phyloP scores from a whole-genome alignment of 495 filamentous ascomycete genomes.

The Melanomma pulvis-pyrius region DNA sequence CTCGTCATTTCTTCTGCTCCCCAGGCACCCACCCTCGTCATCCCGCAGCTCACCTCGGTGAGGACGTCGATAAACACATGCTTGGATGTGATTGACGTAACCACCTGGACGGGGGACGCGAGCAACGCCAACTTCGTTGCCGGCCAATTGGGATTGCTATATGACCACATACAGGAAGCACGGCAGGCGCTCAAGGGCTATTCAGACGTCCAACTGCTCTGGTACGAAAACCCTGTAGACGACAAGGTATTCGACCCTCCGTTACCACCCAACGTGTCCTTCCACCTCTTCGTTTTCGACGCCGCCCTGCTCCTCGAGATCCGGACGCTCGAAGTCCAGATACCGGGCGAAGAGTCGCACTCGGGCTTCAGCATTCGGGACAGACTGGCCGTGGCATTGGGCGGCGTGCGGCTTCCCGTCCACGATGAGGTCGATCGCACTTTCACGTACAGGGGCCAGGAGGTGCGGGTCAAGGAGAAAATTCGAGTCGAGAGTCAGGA shows the following conservation, averaged over 20 bases:
- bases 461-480: slow-evolving; percentile 87
- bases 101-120: slow-evolving; percentile 65
- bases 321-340: slow-evolving; percentile 71
- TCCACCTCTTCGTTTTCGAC: slow-evolving; percentile 78
- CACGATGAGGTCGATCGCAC: slow-evolving; percentile 79
- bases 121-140: slow-evolving; percentile 69
- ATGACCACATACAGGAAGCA: slow-evolving; percentile 75
- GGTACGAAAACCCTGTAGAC: slow-evolving; percentile 60
- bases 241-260: slow-evolving; percentile 61
- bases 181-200: slow-evolving; percentile 59
- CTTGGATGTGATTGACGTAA: slow-evolving; percentile 77
- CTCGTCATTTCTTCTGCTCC: slow-evolving; percentile 57
- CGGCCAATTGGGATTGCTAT: slow-evolving; percentile 75
- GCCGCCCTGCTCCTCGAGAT: slow-evolving; percentile 76
- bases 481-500: slow-evolving; percentile 89
- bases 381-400: slow-evolving; percentile 57
- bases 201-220: slow-evolving; percentile 56
- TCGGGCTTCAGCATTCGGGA: slow-evolving; percentile 63
- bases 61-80: slow-evolving; percentile 74
- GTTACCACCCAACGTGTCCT: slow-evolving; percentile 62
- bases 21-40: slow-evolving; percentile 55
- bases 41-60: slow-evolving; percentile 71
- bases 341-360: slow-evolving; percentile 55
- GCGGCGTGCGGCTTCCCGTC: slow-evolving; percentile 50
- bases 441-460: slow-evolving; percentile 65